Evolutionary conservation across 495 filamentous ascomycete species (phyloP), one percentile per base, ranked within the genome.

Genomic region (Cenococcum geophilum): DNA sequence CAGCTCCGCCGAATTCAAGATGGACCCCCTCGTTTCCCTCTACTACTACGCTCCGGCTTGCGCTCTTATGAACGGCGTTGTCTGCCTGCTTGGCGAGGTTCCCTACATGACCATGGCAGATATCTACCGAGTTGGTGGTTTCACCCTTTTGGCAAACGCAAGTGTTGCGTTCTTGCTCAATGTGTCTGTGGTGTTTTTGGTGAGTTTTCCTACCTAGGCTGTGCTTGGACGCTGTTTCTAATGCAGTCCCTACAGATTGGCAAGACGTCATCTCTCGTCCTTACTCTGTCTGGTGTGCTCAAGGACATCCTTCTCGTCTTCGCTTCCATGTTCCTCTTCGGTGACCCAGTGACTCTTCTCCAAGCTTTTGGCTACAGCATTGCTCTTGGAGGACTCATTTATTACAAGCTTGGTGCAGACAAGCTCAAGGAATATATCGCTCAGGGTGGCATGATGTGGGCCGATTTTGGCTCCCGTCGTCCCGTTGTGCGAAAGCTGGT

Each of bases 21-120:
- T 97, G 91, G 91, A 97, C 74, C 91, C 91, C 55, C 82, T 96
- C 42, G 91, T 97, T 37, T 96, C 92, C 8, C 82, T 97, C 11
- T 97, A 96, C 83, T 96, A 97, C 80, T 97, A 92, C 68, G 91
- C 92, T 10, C 91, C 91, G 6, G 85, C 92, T 65, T 97, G 91
- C 77, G 89, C 91, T 57, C 79, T 84, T 67, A 95, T 96, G 87
- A 97, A 96, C 78, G 82, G 83, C 69, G 61, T 83, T 20, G 86
- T 91, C 43, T 88, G 86, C 59, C 79, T 97, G 48, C 79, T 91
- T 72, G 82, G 89, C 70, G 91, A 97, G 72, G 64, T 89, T 3
- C 88, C 89, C 57, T 79, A 76, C 64, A 73, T 93, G 65, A 80
- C 76, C 50, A 81, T 93, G 77, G 78, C 73, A 50, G 86, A 95